Conservation (phyloP, 805 yeast species). For the Pichia exigua region DNA sequence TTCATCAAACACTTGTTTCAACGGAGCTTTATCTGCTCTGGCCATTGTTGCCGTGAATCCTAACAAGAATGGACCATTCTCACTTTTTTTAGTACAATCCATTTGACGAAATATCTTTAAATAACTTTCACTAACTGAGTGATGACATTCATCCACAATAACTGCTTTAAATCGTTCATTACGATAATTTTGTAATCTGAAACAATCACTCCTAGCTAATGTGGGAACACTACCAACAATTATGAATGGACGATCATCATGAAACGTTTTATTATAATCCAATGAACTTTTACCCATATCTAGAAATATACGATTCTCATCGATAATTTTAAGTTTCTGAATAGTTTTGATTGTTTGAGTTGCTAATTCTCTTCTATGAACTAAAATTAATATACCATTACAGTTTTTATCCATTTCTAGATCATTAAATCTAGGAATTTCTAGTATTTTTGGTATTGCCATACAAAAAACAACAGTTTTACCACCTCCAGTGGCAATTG, state of each 20-base stretch:
- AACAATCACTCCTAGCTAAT: constrained; percentile 31
- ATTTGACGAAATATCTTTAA: constrained; percentile 41
- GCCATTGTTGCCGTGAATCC: constrained; percentile 89
- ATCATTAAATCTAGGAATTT: constrained; percentile 19
- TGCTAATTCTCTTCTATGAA: constrained; percentile 75
- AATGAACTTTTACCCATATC: constrained; percentile 57
- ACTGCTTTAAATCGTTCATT: constrained; percentile 62
- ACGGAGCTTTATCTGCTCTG: constrained; percentile 59
- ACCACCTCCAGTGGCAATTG: constrained; percentile 92
- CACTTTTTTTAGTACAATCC: constrained; percentile 24
- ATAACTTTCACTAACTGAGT: constrained; percentile 71
- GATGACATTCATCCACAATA: constrained; percentile 89
- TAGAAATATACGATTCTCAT: constrained; percentile 23
- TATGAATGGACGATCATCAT: constrained; percentile 30
- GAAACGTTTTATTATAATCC: constrained; percentile 14
- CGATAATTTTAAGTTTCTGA: constrained; percentile 25
- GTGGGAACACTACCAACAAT: constrained; percentile 75
- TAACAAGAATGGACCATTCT: constrained; percentile 49
- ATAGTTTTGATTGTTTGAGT: constrained; percentile 56
- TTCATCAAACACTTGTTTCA: constrained; percentile 58
- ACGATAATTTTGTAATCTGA: constrained; percentile 44
- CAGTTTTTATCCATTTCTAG: constrained; percentile 22
- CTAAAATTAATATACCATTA: constrained; percentile 48
- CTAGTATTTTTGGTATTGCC: constrained; percentile 36
- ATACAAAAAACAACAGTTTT: constrained; percentile 74